Conservation (phyloP, 768 basidiomycete genomes). For the Lyophyllum atratum region DNA sequence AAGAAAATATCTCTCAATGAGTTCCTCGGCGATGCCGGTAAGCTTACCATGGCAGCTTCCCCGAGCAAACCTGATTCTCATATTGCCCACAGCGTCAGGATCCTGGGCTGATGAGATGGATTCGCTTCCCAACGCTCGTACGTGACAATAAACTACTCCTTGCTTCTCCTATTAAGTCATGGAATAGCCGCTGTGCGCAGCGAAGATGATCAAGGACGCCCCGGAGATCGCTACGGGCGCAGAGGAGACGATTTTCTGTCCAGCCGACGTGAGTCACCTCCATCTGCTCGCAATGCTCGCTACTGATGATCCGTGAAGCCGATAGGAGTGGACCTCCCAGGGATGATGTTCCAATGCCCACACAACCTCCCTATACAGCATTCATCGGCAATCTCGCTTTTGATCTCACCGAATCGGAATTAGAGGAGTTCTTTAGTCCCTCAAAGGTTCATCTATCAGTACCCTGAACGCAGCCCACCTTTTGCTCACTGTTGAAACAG, state of each 20-base stretch:
- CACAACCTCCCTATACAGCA: conserved; percentile 93
- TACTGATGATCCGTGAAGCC: conserved; percentile 30
- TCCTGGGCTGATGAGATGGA: conserved; percentile 99
- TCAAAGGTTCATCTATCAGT: conserved; percentile 46
- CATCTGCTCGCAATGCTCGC: conserved; percentile 1
- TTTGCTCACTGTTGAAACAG: conserved; percentile 35
- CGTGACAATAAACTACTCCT: conserved; percentile 34
- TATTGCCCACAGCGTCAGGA: conserved; percentile 64
- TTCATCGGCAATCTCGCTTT: conserved; percentile 96
- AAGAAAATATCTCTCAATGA: conserved; percentile 93
- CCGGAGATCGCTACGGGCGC: conserved; percentile 56
- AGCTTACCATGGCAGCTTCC: conserved; percentile 33
- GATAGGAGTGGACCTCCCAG: conserved; percentile 65
- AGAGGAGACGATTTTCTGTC: conserved; percentile 67
- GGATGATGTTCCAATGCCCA: conserved; percentile 96
- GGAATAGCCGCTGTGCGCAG: conserved; percentile 64
- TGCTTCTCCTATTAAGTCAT: conserved; percentile 11
- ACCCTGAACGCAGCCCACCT: not conserved
- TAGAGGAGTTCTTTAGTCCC: conserved; percentile 78
- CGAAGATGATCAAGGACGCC: conserved; percentile 62
- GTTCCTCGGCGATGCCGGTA: conserved; percentile 87
- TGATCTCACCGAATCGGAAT: conserved; percentile 82
- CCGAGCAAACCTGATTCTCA: conserved; percentile 17
- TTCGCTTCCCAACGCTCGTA: conserved; percentile 88
- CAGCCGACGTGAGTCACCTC: conserved; percentile 53